A percentile compares a stretch with the other conserved stretches of the same genome.
Evolutionary conservation across 495 filamentous ascomycete species (phyloP).

Genomic region (Hamigera avellanea): DNA sequence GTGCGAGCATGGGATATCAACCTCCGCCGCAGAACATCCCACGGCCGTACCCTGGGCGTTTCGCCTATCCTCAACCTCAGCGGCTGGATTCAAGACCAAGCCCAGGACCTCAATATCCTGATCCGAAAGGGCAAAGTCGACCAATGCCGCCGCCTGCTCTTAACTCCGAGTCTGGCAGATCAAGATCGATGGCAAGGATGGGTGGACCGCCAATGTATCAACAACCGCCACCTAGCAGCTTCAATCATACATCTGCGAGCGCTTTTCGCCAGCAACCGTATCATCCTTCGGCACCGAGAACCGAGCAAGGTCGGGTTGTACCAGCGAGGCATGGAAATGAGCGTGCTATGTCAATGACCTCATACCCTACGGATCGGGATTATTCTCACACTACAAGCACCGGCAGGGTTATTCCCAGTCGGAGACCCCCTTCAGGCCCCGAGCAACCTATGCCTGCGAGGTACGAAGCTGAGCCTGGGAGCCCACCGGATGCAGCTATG

Average conservation of each 20-base stretch:
- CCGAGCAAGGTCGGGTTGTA: conserved; percentile 80
- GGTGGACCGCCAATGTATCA: conserved; percentile 55
- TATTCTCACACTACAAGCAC: conserved; percentile 72
- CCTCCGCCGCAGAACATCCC: conserved; percentile 52
- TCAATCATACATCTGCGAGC: conserved; percentile 55
- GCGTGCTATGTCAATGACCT: conserved; percentile 89
- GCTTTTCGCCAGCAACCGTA: conserved; percentile 70
- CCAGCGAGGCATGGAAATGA: conserved; percentile 81
- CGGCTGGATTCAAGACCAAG: conserved; percentile 57
- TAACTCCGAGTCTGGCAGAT: conserved; percentile 76
- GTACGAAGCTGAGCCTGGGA: conserved; percentile 15
- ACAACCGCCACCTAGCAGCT: conserved; percentile 50
- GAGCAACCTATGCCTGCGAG: conserved; percentile 11
- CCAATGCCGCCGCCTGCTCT: conserved; percentile 53
- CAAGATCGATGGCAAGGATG: conserved; percentile 77
- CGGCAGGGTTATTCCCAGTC: conserved; percentile 71
- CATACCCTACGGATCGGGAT: conserved; percentile 68
- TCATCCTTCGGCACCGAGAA: conserved; percentile 50
- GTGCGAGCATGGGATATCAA: conserved; percentile 46
- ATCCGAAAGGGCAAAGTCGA: conserved; percentile 35
- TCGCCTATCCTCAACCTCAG: conserved; percentile 55
- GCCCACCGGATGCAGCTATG: conserved; percentile 14
- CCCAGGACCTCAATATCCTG: conserved; percentile 44
- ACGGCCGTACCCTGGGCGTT: conserved; percentile 47
- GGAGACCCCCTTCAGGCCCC: conserved; percentile 45